Conservation (phyloP, 2,329 filamentous ascomycete genomes). For the Lasiodiplodia sp. region DNA sequence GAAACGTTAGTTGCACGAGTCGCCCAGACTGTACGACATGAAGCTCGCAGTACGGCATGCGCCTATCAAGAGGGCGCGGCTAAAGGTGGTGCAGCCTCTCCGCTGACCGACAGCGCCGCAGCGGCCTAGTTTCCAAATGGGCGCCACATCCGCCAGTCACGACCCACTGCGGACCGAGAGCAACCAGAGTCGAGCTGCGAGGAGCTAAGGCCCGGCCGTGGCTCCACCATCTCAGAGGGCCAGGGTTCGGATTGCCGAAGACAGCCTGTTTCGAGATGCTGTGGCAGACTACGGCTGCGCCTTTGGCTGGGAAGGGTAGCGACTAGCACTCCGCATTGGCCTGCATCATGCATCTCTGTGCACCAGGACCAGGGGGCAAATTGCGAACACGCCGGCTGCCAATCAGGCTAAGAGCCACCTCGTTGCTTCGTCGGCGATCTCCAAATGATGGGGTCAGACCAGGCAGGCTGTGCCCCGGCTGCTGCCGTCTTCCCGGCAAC, state of each 20-base stretch:
- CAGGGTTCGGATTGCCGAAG: neutral
- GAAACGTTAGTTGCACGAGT: conserved; percentile 17
- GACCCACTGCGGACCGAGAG: conserved; percentile 11
- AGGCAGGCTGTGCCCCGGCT: conserved; percentile 12
- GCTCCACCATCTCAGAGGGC: neutral
- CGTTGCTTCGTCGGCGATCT: conserved; percentile 25
- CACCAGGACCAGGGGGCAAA: conserved; percentile 12
- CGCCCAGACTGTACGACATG: neutral
- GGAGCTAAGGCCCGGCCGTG: neutral
- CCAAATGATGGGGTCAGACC: conserved; percentile 22
- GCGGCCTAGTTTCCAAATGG: conserved; percentile 24
- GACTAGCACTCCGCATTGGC: conserved; percentile 19
- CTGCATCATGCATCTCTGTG: conserved; percentile 16
- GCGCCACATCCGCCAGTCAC: neutral
- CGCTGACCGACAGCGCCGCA: conserved; percentile 11
- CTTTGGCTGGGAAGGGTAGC: conserved; percentile 15
- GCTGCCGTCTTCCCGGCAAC: conserved; percentile 8
- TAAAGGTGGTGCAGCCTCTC: neutral
- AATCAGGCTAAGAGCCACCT: conserved; percentile 9
- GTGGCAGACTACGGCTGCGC: neutral
- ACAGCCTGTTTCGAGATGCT: neutral
- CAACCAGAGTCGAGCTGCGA: neutral
- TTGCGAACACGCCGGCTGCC: conserved; percentile 17
- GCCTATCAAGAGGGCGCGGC: conserved; percentile 16
- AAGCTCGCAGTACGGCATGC: neutral